Base-by-base conservation (phyloP, 495 filamentous ascomycete species). In the Mycothermus thermophilus region DNA sequence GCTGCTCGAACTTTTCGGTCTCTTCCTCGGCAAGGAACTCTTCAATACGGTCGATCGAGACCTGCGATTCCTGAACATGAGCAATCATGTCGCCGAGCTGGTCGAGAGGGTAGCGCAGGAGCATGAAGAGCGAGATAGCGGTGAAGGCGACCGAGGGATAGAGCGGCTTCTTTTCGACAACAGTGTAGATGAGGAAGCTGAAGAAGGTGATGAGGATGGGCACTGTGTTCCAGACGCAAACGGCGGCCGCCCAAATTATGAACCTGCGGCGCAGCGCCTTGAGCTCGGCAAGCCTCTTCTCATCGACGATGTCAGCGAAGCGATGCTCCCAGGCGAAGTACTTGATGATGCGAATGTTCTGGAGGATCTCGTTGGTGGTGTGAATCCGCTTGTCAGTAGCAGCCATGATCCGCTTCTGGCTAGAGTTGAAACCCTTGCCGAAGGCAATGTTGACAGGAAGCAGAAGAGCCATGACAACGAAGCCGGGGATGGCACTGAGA, bases 61-160 rank as follows among this genome's bases (percentile, higher is more conserved):
- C 92, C 62, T 92, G 90, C 8, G 86, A 83, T 59, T 99, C 92
- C 60, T 94, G 85, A 6, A 99, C 87, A 52, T 94, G 93, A 23
- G 92, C 93, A 50, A 99, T 75, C 92, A 99, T 99, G 52, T 99
- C 92, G 29, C 92, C 92, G 4, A 99, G 67, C 51, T 96, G 92
- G 58, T 99, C 92, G 33, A 99, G 59, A 7, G 92, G 92, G 36
- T 93, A 79, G 25, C 92, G 77, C 18, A 99, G 78, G n/a, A 99
- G 74, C 35, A 79, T 83, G 59, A 99, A 99, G 43, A 99, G 76
- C 0, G 92, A 96, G 25, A 99, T 72, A 10, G 90, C 83, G 13
- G 92, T 94, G 59, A 99, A 99, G 3, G 92, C 92, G 44, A 99
- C 69, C 0, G 92, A 95, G 0, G 92, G 87, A 34, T 86, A 79